Base-by-base conservation (phyloP, 306 rosid species). In the Sindora glabra region DNA sequence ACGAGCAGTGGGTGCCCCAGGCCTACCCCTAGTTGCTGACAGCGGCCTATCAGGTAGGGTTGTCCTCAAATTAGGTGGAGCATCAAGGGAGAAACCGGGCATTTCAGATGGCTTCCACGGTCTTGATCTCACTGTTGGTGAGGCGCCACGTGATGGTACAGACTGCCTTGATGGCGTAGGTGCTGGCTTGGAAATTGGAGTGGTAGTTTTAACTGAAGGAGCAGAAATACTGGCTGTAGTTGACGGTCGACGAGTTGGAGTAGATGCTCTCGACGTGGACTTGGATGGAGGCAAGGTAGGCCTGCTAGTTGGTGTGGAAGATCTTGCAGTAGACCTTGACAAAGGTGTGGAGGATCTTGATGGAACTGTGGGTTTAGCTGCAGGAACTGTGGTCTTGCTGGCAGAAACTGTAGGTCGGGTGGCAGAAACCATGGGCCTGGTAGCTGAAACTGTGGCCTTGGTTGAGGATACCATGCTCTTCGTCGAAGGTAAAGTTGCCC, bases 51-150 rank as follows among this genome's bases (percentile, higher is more conserved):
- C 96, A 51, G 96, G 95, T 63, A 90, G 74, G 3, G 97, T 78
- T 50, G 96, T 87, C 74, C 96, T 84, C 70, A 90, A 69, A 77
- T 87, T 90, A 17, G 96, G 96, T 2, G 97, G 97, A 62, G 96
- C 86, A 48, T 90, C 97, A 21, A 83, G 88, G 26, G 97, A 87
- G 77, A 76, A 87, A 56, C 97, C 95, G 13, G 94, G 97, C 96
- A 90, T 90, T 65, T 87, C 96, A 24, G 89, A 87, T 37, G 96
- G 95, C 65, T 87, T 90, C 97, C 95, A 90, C 7, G 96, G 94
- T 69, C 97, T 79, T 41, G 96, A 80, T 71, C 82, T 90, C 65
- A 71, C 83, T 17, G 97, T 87, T 32, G 96, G 97, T 49, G 97
- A 90, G 22, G 86, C 17, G n/a, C 94, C 97, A 27, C 97, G 86